These are phyloP conservation scores for Noccaea caerulescens DNA, from an alignment of 345 rosid genomes.

Conservation along the genomic window DNA sequence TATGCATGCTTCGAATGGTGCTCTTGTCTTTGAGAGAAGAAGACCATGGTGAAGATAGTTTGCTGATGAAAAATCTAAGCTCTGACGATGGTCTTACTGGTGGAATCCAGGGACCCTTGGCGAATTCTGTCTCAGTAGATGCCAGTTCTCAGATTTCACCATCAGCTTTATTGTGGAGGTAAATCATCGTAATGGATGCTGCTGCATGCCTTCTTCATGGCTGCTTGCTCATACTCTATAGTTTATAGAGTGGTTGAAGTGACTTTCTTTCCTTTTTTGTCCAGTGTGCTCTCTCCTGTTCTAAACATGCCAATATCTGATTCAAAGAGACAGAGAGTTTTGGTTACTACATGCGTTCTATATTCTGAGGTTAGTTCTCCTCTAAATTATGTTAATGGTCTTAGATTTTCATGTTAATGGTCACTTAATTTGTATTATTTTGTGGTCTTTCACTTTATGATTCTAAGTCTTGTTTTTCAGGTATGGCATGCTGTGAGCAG, in stretches of 20 bases:
- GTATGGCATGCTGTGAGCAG: conserved; percentile 91
- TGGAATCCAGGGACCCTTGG: conserved; percentile 50
- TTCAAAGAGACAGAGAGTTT: conserved; percentile 93
- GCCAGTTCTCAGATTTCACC: conserved; percentile 60
- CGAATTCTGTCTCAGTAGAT: conserved; percentile 48
- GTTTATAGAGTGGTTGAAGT: conserved; percentile 26
- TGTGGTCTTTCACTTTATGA: conserved; percentile 17
- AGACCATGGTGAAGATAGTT: conserved; percentile 73
- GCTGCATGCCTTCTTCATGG: neutral
- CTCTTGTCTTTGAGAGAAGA: conserved; percentile 97
- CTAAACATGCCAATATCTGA: conserved; percentile 95
- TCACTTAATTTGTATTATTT: conserved; percentile 28
- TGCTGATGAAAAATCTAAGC: conserved; percentile 65
- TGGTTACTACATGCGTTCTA: conserved; percentile 93
- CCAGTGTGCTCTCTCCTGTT: conserved; percentile 95
- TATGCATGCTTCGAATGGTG: conserved; percentile 98
- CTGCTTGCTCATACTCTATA: neutral
- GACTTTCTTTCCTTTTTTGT: conserved; percentile 1
- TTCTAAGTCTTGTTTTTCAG: conserved; percentile 50
- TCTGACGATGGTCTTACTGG: conserved; percentile 56
- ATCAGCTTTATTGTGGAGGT: conserved; percentile 98
- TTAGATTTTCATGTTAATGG: conserved; percentile 13
- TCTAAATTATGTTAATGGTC: conserved; percentile 22
- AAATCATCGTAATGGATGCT: conserved; percentile 17
- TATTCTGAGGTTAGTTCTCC: conserved; percentile 89